phyloP scores from a whole-genome alignment of 2,329 filamentous ascomycete species.

The Neopestalotiopsis sp. region DNA sequence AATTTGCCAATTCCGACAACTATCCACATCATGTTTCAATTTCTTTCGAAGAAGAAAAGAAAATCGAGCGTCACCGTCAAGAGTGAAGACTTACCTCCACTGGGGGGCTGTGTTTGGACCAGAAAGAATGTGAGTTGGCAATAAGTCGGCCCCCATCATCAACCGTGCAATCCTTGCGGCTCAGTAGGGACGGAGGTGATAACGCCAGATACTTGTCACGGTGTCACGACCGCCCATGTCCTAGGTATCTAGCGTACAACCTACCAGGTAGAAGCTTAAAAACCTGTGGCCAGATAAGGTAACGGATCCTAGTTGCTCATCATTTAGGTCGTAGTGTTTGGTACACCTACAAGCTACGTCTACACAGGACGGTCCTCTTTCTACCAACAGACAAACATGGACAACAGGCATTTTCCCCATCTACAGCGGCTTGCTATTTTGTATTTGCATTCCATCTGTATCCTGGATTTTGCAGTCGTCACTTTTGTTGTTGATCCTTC shows the following conservation, averaged over 20 bases:
- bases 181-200: background rate
- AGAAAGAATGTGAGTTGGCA: background rate
- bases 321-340: background rate
- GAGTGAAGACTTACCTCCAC: background rate
- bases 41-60: background rate
- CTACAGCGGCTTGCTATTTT: too few species aligned
- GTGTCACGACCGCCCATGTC: background rate
- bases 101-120: background rate
- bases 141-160: background rate
- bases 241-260: background rate
- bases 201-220: slow-evolving; percentile 6
- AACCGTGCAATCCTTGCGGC: background rate
- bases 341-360: background rate
- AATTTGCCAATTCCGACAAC: too few species aligned
- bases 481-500: background rate
- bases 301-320: slow-evolving; percentile 10
- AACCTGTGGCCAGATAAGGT: background rate
- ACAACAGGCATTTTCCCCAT: too few species aligned
- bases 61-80: background rate
- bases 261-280: background rate
- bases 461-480: background rate
- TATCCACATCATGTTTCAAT: background rate
- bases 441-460: background rate
- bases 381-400: too few species aligned
- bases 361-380: too few species aligned